A percentile compares a stretch with the other conserved stretches of the same genome.
Evolutionary conservation across 1,284 basidiomycete species (phyloP).

Genomic region (Cronartium ribicola): DNA sequence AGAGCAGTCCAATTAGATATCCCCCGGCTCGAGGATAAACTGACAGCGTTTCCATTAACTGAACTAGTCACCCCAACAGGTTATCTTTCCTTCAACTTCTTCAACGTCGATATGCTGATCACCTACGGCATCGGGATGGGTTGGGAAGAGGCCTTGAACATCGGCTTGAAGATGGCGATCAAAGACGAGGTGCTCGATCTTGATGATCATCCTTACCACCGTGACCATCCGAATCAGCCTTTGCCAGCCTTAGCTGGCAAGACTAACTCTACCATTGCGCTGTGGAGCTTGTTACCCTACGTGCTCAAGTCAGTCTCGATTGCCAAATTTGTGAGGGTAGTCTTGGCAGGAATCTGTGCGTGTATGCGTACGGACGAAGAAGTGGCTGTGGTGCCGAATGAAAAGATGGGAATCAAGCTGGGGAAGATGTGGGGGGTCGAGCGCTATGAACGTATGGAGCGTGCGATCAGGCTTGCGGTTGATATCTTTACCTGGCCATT

Average conservation of each 20-base stretch:
- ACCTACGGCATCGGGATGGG: slow-evolving; percentile 1
- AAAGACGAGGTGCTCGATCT: background rate
- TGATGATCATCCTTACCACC: slow-evolving; percentile 1
- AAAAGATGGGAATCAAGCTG: background rate
- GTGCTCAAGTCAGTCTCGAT: slow-evolving; percentile 4
- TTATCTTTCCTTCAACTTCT: slow-evolving; percentile 22
- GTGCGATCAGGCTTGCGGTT: slow-evolving; percentile 9
- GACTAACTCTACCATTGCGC: slow-evolving; percentile 14
- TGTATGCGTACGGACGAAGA: slow-evolving; percentile 1
- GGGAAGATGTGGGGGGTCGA: slow-evolving; percentile 13
- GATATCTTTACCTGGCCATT: slow-evolving; percentile 29
- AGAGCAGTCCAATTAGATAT: slow-evolving; percentile 21
- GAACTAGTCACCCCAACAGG: slow-evolving; percentile 15
- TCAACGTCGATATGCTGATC: background rate
- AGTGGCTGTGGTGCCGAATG: background rate
- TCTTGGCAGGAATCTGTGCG: background rate
- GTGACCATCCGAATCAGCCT: background rate
- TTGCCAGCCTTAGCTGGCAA: background rate
- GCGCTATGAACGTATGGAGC: slow-evolving; percentile 13
- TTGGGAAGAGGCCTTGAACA: slow-evolving; percentile 2
- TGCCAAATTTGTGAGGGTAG: slow-evolving; percentile 15
- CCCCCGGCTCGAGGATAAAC: slow-evolving; percentile 2
- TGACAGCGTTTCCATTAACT: background rate
- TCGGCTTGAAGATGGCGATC: slow-evolving; percentile 12
- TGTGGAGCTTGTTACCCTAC: slow-evolving; percentile 28